These are phyloP conservation scores for Carex cristatella DNA, from an alignment of 176 grass and related monocot species.

Conservation along the genomic window DNA sequence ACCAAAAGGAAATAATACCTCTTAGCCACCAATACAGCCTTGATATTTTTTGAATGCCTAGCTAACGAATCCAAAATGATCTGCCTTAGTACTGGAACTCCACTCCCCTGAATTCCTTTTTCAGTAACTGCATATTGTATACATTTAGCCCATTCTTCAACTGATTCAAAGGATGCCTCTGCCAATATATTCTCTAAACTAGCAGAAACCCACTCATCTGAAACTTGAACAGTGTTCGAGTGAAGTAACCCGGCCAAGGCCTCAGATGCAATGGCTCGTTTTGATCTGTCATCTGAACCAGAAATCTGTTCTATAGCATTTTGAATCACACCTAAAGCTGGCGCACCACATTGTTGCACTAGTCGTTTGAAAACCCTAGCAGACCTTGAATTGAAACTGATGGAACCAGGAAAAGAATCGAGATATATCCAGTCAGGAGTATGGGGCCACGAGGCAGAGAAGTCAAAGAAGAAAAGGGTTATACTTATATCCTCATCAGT, in stretches of 20 bases:
- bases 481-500: slow-evolving; percentile 22
- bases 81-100: slow-evolving; percentile 61
- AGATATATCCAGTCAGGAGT: slow-evolving; percentile 16
- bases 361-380: slow-evolving; percentile 93
- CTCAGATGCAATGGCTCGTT: slow-evolving; percentile 88
- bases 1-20: slow-evolving; percentile 88
- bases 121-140: slow-evolving; percentile 90
- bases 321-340: slow-evolving; percentile 56
- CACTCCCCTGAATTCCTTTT: slow-evolving; percentile 74
- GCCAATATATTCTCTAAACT: slow-evolving; percentile 70
- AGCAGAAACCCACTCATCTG: slow-evolving; percentile 48
- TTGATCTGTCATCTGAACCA: slow-evolving; percentile 81
- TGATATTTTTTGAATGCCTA: slow-evolving; percentile 42
- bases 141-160: slow-evolving; percentile 90
- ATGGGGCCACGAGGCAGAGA: slow-evolving; percentile 9
- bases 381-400: slow-evolving; percentile 70
- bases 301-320: slow-evolving; percentile 59
- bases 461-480: slow-evolving; percentile 13
- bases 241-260: slow-evolving; percentile 90
- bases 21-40: slow-evolving; percentile 66
- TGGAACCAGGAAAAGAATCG: slow-evolving; percentile 7
- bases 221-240: slow-evolving; percentile 53
- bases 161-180: slow-evolving; percentile 75
- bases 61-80: slow-evolving; percentile 75
- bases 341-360: slow-evolving; percentile 74